phyloP scores from a whole-genome alignment of 257 asterid species.

The Verbena officinalis region DNA sequence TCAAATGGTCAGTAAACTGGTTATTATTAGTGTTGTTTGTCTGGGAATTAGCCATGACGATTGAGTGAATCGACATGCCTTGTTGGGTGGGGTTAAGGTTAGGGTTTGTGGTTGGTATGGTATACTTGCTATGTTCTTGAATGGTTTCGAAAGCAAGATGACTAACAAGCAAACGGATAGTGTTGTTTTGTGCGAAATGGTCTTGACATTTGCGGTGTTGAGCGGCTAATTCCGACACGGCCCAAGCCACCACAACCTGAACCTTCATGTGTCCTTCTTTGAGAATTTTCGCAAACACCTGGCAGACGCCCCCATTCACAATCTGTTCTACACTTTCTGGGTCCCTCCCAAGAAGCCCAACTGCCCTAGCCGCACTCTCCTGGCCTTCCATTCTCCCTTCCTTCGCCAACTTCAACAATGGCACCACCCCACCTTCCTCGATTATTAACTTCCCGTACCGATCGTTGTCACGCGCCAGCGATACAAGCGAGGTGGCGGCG shows the following conservation, averaged over 20 bases:
- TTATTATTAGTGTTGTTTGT: background rate
- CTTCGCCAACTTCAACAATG: slow-evolving; percentile 65
- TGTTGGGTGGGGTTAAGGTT: slow-evolving; percentile 29
- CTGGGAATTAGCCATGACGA: slow-evolving; percentile 55
- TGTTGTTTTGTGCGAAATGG: slow-evolving; percentile 71
- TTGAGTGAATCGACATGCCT: slow-evolving; percentile 54
- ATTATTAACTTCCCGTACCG: slow-evolving; percentile 69
- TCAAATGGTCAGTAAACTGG: background rate
- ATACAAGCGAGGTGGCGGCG: slow-evolving; percentile 67
- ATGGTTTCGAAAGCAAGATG: slow-evolving; percentile 84
- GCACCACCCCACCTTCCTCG: slow-evolving; percentile 84
- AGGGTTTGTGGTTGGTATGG: slow-evolving; percentile 43
- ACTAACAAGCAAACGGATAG: slow-evolving; percentile 67
- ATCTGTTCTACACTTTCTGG: slow-evolving; percentile 78
- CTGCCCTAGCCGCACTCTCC: slow-evolving; percentile 70
- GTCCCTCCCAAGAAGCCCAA: slow-evolving; percentile 72
- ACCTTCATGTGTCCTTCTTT: slow-evolving; percentile 86
- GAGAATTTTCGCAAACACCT: slow-evolving; percentile 76
- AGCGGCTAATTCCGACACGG: slow-evolving; percentile 70
- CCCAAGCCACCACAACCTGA: slow-evolving; percentile 84
- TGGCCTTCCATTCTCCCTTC: slow-evolving; percentile 80
- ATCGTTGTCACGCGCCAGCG: slow-evolving; percentile 75
- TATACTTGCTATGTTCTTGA: slow-evolving; percentile 75
- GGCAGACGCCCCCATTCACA: slow-evolving; percentile 72
- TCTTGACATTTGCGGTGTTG: slow-evolving; percentile 79